Conservation (phyloP, 2,329 filamentous ascomycete genomes). For the Didymellaceae sp. region DNA sequence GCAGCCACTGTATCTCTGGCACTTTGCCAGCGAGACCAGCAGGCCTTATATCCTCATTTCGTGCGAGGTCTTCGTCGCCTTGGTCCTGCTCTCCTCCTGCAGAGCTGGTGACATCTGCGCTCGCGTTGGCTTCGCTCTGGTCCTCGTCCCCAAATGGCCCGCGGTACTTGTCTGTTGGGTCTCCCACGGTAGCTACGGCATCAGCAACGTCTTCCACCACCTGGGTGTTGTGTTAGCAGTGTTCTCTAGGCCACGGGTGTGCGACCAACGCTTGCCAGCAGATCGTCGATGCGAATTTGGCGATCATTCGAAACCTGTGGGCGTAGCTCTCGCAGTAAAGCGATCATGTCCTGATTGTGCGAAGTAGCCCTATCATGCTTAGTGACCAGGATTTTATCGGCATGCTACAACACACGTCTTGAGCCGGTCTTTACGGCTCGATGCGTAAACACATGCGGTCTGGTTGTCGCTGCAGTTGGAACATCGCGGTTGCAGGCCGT, state of each 20-base stretch:
- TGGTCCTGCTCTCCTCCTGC: slow-evolving; percentile 26
- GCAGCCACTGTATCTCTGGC: slow-evolving; percentile 37
- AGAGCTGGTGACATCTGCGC: slow-evolving; percentile 35
- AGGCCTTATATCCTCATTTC: slow-evolving; percentile 29
- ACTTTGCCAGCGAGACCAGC: slow-evolving; percentile 35
- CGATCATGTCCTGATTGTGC: slow-evolving; percentile 39
- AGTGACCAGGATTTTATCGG: slow-evolving; percentile 2
- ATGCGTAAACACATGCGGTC: slow-evolving; percentile 41
- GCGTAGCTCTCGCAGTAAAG: slow-evolving; percentile 32
- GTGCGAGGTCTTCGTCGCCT: slow-evolving; percentile 33
- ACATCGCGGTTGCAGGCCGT: slow-evolving; percentile 43
- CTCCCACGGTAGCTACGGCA: slow-evolving; percentile 21
- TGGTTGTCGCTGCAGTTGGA: slow-evolving; percentile 40
- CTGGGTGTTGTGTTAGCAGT: slow-evolving; percentile 14
- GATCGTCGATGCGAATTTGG: slow-evolving; percentile 28
- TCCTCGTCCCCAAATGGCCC: slow-evolving; percentile 7
- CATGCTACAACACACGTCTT: slow-evolving; percentile 36
- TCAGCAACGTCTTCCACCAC: slow-evolving; percentile 29
- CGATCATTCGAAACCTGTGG: slow-evolving; percentile 14
- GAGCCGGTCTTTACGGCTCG: slow-evolving; percentile 44
- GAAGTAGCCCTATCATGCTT: slow-evolving; percentile 30
- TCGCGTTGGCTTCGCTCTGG: slow-evolving; percentile 28
- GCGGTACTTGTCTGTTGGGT: slow-evolving; percentile 19
- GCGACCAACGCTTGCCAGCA: slow-evolving; percentile 25
- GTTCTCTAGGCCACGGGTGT: neutral